These are phyloP conservation scores for Cryphonectria naterciae DNA, from an alignment of 2,329 filamentous ascomycete species.

Conservation along the genomic window DNA sequence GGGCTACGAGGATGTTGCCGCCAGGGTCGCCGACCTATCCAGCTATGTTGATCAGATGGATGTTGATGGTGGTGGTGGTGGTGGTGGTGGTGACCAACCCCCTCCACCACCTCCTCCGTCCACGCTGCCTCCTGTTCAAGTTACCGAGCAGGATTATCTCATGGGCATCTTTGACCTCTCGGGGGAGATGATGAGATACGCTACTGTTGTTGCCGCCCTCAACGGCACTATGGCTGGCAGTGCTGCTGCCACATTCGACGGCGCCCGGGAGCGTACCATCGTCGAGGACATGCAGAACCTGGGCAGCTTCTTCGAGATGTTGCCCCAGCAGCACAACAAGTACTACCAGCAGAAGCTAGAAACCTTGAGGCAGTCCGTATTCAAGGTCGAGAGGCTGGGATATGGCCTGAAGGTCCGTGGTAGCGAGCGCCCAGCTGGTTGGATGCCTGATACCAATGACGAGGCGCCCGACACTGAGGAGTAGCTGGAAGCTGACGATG, in stretches of 20 bases:
- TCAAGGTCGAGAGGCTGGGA: constrained; percentile 89
- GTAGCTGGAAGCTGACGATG: background rate
- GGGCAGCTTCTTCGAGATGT: constrained; percentile 74
- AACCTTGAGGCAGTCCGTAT: constrained; percentile 84
- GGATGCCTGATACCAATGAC: constrained; percentile 76
- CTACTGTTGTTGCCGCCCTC: constrained; percentile 84
- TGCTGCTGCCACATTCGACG: constrained; percentile 32
- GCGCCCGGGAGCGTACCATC: constrained; percentile 57
- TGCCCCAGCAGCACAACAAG: constrained; percentile 63
- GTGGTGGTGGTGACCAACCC: constrained; percentile 30
- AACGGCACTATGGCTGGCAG: constrained; percentile 56
- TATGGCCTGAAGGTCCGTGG: constrained; percentile 89
- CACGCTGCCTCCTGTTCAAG: constrained; percentile 48
- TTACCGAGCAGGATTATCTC: constrained; percentile 84
- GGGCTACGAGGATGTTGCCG: constrained; percentile 63
- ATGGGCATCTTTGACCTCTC: constrained; percentile 92
- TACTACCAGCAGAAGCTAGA: constrained; percentile 77
- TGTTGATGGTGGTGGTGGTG: constrained; percentile 36
- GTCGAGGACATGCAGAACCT: constrained; percentile 81
- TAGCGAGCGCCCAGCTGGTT: constrained; percentile 86
- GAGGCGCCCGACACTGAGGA: constrained; percentile 22
- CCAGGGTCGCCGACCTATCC: constrained; percentile 45
- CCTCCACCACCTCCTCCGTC: constrained; percentile 27
- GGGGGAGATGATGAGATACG: constrained; percentile 96
- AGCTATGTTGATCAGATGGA: constrained; percentile 36